Conservation (phyloP, 139 green algal species). For the Coelastrella sp. region DNA sequence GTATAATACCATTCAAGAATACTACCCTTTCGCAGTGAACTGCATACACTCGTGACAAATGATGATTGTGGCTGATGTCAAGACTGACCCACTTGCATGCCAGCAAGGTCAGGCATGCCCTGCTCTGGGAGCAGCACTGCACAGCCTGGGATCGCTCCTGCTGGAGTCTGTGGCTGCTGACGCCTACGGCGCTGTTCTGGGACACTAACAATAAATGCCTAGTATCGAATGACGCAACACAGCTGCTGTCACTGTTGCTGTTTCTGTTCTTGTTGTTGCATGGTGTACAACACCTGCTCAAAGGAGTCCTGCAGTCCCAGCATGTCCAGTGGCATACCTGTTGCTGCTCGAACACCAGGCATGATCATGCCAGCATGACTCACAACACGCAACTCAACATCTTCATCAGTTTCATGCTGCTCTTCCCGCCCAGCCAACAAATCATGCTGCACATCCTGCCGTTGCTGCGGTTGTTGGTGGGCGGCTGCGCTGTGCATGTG, state of each 20-base stretch:
- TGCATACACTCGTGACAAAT: too few species aligned
- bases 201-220: too few species aligned
- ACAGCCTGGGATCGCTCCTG: too few species aligned
- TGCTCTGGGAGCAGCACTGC: too few species aligned
- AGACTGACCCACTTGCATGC: too few species aligned
- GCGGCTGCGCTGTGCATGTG: neutral
- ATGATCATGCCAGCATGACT: conserved; percentile 46
- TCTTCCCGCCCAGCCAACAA: neutral
- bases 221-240: too few species aligned
- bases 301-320: conserved; percentile 52
- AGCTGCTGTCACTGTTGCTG: neutral
- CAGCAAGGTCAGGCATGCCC: too few species aligned
- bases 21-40: too few species aligned
- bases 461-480: neutral
- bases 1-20: too few species aligned
- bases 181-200: too few species aligned
- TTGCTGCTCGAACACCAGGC: conserved; percentile 53
- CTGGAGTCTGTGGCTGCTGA: too few species aligned
- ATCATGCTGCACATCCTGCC: neutral
- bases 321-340: conserved; percentile 71
- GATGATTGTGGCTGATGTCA: too few species aligned
- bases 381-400: conserved; percentile 17
- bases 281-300: conserved; percentile 35
- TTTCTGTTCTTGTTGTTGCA: conserved; percentile 8
- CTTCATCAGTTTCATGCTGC: neutral